Base-by-base conservation (phyloP, 495 filamentous ascomycete genomes). In the Sphaerosporella brunnea region DNA sequence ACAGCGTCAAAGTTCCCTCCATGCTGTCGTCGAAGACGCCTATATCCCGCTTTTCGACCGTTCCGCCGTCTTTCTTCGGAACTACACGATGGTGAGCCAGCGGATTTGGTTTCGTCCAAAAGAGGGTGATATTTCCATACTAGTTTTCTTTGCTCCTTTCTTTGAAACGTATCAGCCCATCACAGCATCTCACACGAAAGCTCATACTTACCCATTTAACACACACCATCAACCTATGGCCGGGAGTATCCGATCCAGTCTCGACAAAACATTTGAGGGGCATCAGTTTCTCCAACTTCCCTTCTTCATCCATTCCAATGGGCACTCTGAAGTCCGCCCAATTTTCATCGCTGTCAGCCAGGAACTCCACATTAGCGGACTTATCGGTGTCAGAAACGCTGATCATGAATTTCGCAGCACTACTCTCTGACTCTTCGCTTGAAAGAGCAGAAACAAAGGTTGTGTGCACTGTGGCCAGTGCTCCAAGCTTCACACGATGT, bases 171-270 rank as follows among this genome's bases (percentile, higher is more conserved):
- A 2, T 40, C 41, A 44, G 19, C 28, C n/a, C n/a, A n/a, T 25
- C 41, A 13, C 9, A 2, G 9, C 18, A 25, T 44, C n/a, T 19
- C 41, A 24, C 13, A 25, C 16, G n/a, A 25, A 23, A 21, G 10
- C 18, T 24, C 24, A 13, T 8, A 48, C 45, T n/a, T 48, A 48
- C 45, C 45, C 45, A 48, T 48, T 48, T 48, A 26, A 48, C 23
- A 26, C 45, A 37, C 8, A 48, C 45, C 15, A 48, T 18, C 21
- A 48, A 11, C 32, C 26, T 37, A 2, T 20, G 20, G 16, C 20
- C 32, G 9, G 1, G 32, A 9, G 24, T 20, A 24, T 48, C 34
- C 15, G 39, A 13, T 7, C 35, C 34, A 23, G n/a, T 32, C 15
- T 48, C 45, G 9, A 48, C 32, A 48, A 38, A 48, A 2, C 24